Percentiles rank a stretch among this genome's conserved stretches.
These are phyloP conservation scores for Sporothrix phasma DNA, from an alignment of 2,329 filamentous ascomycete genomes.

Conservation along the genomic window DNA sequence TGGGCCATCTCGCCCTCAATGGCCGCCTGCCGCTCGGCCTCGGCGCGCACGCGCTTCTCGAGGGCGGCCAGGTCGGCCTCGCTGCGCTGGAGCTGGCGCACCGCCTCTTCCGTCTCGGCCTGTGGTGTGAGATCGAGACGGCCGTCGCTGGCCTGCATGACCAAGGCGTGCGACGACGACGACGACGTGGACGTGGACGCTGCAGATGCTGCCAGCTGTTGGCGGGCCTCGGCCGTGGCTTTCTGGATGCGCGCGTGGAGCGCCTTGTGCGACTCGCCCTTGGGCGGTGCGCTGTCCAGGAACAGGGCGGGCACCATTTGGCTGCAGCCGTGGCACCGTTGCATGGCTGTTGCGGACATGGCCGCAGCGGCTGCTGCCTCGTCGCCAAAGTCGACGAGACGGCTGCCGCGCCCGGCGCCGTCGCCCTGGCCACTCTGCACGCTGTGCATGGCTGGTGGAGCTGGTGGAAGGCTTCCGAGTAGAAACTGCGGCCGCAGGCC, in stretches of 20 bases:
- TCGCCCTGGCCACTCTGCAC: background rate
- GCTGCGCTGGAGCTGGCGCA: slow-evolving; percentile 34
- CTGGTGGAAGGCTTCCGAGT: slow-evolving; percentile 14
- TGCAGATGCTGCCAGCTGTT: background rate
- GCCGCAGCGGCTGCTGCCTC: background rate
- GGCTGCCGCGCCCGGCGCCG: too few relatives aligned
- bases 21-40: slow-evolving; percentile 16
- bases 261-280: slow-evolving; percentile 15
- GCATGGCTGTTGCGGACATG: background rate
- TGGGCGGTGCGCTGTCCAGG: slow-evolving; percentile 6
- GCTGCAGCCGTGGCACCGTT: slow-evolving; percentile 13
- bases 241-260: slow-evolving; percentile 17
- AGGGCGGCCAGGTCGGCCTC: slow-evolving; percentile 56
- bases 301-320: slow-evolving; percentile 15
- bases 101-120: slow-evolving; percentile 30
- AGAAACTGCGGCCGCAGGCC: slow-evolving; percentile 13
- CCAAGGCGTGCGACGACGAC: background rate
- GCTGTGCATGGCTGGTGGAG: slow-evolving; percentile 17
- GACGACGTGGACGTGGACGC: background rate
- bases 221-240: background rate
- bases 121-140: background rate
- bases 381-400: slow-evolving; percentile 2
- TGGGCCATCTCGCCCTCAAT: slow-evolving; percentile 15
- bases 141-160: background rate
- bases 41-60: slow-evolving; percentile 50